Evolutionary conservation across 2,329 filamentous ascomycete species (phyloP).

Genomic region (Colletotrichum australisinense): DNA sequence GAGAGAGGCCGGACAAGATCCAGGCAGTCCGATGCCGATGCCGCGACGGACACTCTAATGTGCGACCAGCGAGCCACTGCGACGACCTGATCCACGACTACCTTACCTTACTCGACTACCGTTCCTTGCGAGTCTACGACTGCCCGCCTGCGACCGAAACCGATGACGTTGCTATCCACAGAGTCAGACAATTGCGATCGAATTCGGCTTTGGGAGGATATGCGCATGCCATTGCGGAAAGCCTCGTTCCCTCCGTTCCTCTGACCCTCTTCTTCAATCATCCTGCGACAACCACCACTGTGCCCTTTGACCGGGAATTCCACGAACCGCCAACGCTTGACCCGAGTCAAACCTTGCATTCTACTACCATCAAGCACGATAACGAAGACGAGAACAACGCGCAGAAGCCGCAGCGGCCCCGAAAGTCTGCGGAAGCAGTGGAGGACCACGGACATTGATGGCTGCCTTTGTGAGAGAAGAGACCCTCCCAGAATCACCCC

Average conservation of each 20-base stretch:
- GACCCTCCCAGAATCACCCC: background rate
- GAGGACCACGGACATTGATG: constrained; percentile 38
- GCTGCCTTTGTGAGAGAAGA: constrained; percentile 40
- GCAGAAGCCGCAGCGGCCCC: background rate
- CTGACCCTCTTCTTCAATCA: background rate
- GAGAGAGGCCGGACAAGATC: background rate
- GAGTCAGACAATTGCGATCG: background rate
- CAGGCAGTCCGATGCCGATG: background rate
- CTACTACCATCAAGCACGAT: background rate
- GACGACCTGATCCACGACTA: background rate
- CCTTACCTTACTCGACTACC: background rate
- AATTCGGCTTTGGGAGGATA: background rate
- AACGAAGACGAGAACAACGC: background rate
- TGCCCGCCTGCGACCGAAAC: constrained; percentile 2
- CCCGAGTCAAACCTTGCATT: background rate
- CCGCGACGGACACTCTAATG: background rate
- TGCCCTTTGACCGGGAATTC: background rate
- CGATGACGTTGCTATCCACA: constrained; percentile 27
- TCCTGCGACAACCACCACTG: background rate
- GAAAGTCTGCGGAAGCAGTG: constrained; percentile 21
- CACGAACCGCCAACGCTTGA: background rate
- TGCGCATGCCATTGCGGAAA: constrained; percentile 16
- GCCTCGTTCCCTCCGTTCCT: background rate
- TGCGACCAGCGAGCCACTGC: background rate
- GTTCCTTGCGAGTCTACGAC: no score